Conservation (phyloP, 2,329 filamentous ascomycete species). For the Penicillium sp. region DNA sequence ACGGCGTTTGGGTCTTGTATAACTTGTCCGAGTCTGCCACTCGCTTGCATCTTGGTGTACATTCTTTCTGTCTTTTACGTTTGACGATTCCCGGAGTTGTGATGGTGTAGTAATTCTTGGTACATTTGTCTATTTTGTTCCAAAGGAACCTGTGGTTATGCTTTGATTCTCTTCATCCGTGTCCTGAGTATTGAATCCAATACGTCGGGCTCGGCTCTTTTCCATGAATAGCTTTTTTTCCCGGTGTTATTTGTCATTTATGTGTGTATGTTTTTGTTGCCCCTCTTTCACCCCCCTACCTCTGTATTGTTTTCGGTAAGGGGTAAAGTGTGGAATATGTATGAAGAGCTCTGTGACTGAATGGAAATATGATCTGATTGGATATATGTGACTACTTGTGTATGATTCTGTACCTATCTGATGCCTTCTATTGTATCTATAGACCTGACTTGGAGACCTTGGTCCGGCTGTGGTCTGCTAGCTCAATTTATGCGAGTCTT, state of each 20-base stretch:
- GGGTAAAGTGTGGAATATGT: constrained; percentile 8
- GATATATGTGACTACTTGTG: neutral
- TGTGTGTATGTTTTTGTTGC: constrained; percentile 1
- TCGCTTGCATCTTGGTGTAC: constrained; percentile 26
- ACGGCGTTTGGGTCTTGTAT: constrained; percentile 25
- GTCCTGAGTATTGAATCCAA: neutral
- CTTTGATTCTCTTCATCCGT: constrained; percentile 9
- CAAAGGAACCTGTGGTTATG: neutral
- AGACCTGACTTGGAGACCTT: neutral
- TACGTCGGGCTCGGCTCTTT: neutral
- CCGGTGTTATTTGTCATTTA: constrained; percentile 22
- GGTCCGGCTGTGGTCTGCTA: neutral
- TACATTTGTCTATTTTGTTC: constrained; percentile 6
- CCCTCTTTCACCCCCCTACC: neutral
- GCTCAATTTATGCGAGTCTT: too few species aligned
- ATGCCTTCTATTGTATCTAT: neutral
- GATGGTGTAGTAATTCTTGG: constrained; percentile 22
- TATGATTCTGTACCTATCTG: neutral
- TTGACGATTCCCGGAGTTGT: constrained; percentile 21
- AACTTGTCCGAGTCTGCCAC: constrained; percentile 15
- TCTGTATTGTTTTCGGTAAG: constrained; percentile 4
- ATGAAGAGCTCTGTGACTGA: constrained; percentile 28
- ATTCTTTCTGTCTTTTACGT: constrained; percentile 16
- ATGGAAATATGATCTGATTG: constrained; percentile 13
- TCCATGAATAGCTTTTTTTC: constrained; percentile 13